Evolutionary conservation across 2,329 filamentous ascomycete species (phyloP).

Genomic region (Periconia sp.): DNA sequence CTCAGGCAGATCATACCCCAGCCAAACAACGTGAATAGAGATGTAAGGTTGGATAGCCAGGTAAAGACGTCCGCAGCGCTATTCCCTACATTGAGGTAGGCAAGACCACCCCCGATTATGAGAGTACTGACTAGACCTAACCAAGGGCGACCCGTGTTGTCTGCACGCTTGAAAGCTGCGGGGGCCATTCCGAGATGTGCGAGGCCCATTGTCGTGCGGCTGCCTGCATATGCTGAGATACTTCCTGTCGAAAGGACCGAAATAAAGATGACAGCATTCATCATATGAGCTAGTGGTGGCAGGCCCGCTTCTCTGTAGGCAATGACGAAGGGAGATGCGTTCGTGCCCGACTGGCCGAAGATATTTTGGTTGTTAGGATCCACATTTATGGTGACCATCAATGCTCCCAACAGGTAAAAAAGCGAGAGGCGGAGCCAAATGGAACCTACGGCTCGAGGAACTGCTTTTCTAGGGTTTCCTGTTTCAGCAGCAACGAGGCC

Average conservation of each 20-base stretch:
- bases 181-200: constrained; percentile 53
- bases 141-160: constrained; percentile 21
- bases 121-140: constrained; percentile 32
- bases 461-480: constrained; percentile 49
- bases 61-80: constrained; percentile 52
- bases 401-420: constrained; percentile 54
- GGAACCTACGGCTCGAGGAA: constrained; percentile 53
- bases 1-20: constrained; percentile 71
- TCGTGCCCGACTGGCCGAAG: constrained; percentile 50
- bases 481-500: constrained; percentile 55
- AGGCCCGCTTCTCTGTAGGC: constrained; percentile 52
- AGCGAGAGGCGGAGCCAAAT: constrained; percentile 55
- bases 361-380: constrained; percentile 48
- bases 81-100: constrained; percentile 50
- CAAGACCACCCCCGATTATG: constrained; percentile 43
- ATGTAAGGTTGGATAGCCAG: constrained; percentile 57
- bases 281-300: constrained; percentile 49
- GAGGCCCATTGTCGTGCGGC: constrained; percentile 53
- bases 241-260: constrained; percentile 54
- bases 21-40: constrained; percentile 65
- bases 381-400: constrained; percentile 55
- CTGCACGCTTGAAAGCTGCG: constrained; percentile 28
- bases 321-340: constrained; percentile 56
- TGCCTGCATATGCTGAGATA: constrained; percentile 52
- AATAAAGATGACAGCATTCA: constrained; percentile 58